Conservation (phyloP, 2,329 filamentous ascomycete genomes). For the Pseudogymnoascus sp. region DNA sequence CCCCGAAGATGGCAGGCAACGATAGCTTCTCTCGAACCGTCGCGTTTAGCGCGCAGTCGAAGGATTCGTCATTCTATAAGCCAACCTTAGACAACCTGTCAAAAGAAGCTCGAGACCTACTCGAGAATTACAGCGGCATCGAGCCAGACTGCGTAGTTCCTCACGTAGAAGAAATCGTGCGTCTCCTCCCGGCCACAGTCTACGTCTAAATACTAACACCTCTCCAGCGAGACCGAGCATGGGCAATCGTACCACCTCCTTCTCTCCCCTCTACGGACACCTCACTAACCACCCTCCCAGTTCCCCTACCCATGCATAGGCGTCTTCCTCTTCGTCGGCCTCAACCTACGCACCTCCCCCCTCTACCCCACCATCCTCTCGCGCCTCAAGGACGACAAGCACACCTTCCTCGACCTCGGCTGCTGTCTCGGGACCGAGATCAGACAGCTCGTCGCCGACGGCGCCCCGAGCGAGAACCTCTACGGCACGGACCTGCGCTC, state of each 20-base stretch:
- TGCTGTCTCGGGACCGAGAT: constrained; percentile 34
- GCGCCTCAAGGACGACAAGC: constrained; percentile 12
- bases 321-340: constrained; percentile 17
- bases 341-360: constrained; percentile 13
- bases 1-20: neutral
- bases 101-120: constrained; percentile 9
- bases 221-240: constrained; percentile 13
- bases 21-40: neutral
- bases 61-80: constrained; percentile 7
- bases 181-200: neutral
- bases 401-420: constrained; percentile 30
- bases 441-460: constrained; percentile 30
- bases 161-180: constrained; percentile 13
- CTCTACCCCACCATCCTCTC: constrained; percentile 14
- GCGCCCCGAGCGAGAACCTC: constrained; percentile 24
- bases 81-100: constrained; percentile 11
- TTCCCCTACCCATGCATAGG: constrained; percentile 21
- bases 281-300: neutral
- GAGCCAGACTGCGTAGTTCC: constrained; percentile 10
- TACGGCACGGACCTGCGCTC: constrained; percentile 26
- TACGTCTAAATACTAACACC: neutral
- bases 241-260: constrained; percentile 15
- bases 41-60: neutral
- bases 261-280: neutral
- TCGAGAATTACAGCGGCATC: constrained; percentile 16